These are phyloP conservation scores for Tricholoma hemisulphureum DNA, from an alignment of 768 basidiomycete species.

Conservation along the genomic window DNA sequence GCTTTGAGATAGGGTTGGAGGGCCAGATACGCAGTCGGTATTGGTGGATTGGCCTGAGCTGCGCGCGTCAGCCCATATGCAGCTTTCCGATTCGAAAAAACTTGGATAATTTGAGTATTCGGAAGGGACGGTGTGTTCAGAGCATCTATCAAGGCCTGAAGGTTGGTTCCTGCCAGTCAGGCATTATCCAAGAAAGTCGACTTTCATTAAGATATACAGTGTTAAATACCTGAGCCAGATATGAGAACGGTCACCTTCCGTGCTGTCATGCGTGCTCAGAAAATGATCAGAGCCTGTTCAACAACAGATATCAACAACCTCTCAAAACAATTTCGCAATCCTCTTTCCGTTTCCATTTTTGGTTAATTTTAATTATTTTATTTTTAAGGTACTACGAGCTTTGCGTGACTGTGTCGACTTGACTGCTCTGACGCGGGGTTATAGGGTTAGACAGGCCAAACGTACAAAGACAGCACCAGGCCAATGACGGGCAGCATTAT, in stretches of 20 bases:
- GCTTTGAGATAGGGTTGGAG: slow-evolving; percentile 81
- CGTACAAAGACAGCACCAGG: too few species aligned
- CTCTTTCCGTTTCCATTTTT: too few species aligned
- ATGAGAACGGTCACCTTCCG: slow-evolving; percentile 46
- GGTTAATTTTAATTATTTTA: too few species aligned
- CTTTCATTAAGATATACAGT: not conserved
- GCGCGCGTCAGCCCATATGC: slow-evolving; percentile 91
- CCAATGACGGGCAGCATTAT: too few species aligned
- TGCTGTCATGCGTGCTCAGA: slow-evolving; percentile 13
- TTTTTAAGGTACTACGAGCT: too few species aligned
- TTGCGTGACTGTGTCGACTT: too few species aligned
- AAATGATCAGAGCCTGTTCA: too few species aligned
- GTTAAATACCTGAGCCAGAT: slow-evolving; percentile 51
- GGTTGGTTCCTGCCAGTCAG: slow-evolving; percentile 72
- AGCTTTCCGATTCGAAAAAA: slow-evolving; percentile 89
- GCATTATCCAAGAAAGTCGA: slow-evolving; percentile 4
- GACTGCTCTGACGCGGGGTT: too few species aligned
- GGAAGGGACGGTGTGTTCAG: slow-evolving; percentile 73
- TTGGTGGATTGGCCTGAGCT: slow-evolving; percentile 62
- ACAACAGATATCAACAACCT: too few species aligned
- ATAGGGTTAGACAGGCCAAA: too few species aligned
- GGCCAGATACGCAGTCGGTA: slow-evolving; percentile 79
- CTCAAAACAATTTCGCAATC: too few species aligned
- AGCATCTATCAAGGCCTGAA: slow-evolving; percentile 94
- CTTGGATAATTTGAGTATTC: slow-evolving; percentile 67